These are phyloP conservation scores for Alternaria panax DNA, from an alignment of 2,329 filamentous ascomycete genomes.

Conservation along the genomic window DNA sequence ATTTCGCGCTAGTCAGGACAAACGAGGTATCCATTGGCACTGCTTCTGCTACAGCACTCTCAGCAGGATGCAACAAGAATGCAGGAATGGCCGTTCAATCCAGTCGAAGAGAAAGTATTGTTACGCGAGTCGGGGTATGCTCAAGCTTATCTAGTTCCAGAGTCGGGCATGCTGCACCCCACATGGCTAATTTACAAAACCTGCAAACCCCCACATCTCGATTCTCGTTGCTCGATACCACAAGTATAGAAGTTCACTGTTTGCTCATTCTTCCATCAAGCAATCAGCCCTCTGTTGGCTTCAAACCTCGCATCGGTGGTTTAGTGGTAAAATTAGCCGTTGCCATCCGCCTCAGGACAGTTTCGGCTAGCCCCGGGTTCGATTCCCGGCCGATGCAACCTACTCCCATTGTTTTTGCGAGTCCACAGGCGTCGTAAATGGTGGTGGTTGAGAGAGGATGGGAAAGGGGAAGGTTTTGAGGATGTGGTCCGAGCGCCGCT, in stretches of 20 bases:
- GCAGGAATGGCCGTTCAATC: too few species aligned
- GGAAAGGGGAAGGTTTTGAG: background rate
- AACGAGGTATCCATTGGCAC: too few species aligned
- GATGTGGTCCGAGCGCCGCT: background rate
- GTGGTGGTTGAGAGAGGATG: background rate
- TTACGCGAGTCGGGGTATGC: background rate
- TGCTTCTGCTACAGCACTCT: too few species aligned
- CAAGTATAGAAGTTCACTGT: too few species aligned
- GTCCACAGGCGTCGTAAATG: background rate
- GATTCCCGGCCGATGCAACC: conserved; percentile 34
- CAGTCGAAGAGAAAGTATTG: too few species aligned
- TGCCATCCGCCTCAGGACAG: conserved; percentile 19
- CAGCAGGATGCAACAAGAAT: background rate
- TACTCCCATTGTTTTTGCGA: background rate
- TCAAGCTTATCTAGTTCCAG: too few species aligned
- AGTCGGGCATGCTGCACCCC: background rate
- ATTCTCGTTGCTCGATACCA: too few species aligned
- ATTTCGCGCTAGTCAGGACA: background rate
- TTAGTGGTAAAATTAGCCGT: conserved; percentile 41
- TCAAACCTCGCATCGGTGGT: conserved; percentile 29
- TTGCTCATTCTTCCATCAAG: conserved; percentile 2
- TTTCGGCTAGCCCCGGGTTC: conserved; percentile 37
- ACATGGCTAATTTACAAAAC: background rate
- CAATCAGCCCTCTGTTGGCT: background rate
- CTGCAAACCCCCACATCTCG: too few species aligned